phyloP scores from a whole-genome alignment of 2,329 filamentous ascomycete species.

The Knufia fluminis region DNA sequence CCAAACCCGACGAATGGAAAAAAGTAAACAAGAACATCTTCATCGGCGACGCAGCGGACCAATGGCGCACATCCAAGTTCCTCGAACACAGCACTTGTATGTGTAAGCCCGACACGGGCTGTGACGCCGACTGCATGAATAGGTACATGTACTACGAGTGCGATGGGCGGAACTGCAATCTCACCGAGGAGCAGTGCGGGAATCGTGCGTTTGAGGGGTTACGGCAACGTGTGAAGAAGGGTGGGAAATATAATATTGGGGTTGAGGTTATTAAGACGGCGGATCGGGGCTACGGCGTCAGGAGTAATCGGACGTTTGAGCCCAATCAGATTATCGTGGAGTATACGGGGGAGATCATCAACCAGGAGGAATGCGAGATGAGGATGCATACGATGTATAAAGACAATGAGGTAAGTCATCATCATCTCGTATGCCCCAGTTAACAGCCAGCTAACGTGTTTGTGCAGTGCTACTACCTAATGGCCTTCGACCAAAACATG shows the following conservation, averaged over 20 bases:
- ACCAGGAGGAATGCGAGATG: constrained; percentile 81
- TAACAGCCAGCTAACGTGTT: constrained; percentile 16
- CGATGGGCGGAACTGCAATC: constrained; percentile 76
- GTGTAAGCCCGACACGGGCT: constrained; percentile 68
- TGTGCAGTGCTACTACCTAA: constrained; percentile 90
- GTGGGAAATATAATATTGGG: constrained; percentile 80
- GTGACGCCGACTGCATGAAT: constrained; percentile 85
- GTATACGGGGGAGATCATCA: constrained; percentile 96
- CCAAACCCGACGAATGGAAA: constrained; percentile 86
- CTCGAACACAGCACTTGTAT: constrained; percentile 69
- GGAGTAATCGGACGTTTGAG: constrained; percentile 77
- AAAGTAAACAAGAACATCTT: constrained; percentile 92
- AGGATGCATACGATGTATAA: constrained; percentile 93
- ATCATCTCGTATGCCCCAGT: background rate
- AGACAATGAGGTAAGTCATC: constrained; percentile 75
- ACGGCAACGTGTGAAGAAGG: constrained; percentile 61
- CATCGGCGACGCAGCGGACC: constrained; percentile 67
- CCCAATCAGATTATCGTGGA: constrained; percentile 96
- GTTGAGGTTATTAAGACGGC: constrained; percentile 89
- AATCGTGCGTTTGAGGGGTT: constrained; percentile 85
- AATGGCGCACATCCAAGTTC: constrained; percentile 72
- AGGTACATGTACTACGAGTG: constrained; percentile 97
- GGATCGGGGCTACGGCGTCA: constrained; percentile 83
- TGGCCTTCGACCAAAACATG: constrained; percentile 98
- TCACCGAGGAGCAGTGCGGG: constrained; percentile 62